phyloP scores from a whole-genome alignment of 352 stramenopile species.

The Globisporangium cylindrosporum region DNA sequence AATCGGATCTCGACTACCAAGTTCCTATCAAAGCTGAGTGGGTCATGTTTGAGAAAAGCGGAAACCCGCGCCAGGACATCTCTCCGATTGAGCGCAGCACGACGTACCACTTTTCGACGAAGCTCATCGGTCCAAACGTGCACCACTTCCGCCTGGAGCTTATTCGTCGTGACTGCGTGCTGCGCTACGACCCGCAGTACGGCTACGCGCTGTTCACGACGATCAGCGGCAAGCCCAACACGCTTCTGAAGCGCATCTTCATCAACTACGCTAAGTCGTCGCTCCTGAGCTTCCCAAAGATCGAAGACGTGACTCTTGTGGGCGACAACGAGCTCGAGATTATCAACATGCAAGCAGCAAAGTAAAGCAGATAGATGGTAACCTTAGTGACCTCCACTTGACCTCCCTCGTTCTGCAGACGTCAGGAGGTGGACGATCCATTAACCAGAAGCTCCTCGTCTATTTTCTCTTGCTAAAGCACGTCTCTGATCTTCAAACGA shows the following conservation, averaged over 20 bases:
- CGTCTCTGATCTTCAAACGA: neutral
- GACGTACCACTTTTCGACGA: constrained; percentile 47
- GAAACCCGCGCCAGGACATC: constrained; percentile 51
- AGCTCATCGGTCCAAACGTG: constrained; percentile 41
- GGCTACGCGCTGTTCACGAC: constrained; percentile 51
- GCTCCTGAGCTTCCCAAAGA: constrained; percentile 30
- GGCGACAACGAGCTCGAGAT: constrained; percentile 38
- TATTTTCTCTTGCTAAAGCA: neutral
- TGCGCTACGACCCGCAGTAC: constrained; percentile 36
- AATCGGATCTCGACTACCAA: constrained; percentile 28
- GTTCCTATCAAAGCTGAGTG: constrained; percentile 50
- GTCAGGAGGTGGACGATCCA: neutral
- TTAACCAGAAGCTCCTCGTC: neutral
- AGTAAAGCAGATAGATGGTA: constrained; percentile 1
- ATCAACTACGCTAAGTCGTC: constrained; percentile 36
- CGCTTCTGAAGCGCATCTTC: constrained; percentile 49
- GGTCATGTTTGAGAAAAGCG: constrained; percentile 67
- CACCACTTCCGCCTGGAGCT: constrained; percentile 47
- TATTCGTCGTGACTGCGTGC: constrained; percentile 39
- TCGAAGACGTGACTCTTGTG: constrained; percentile 39
- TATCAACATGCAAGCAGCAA: constrained; percentile 4
- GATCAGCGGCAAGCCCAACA: constrained; percentile 56
- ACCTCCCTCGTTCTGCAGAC: too few relatives aligned
- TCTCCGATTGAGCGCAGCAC: constrained; percentile 51
- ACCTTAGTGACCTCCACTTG: neutral